phyloP scores from a whole-genome alignment of 2,329 filamentous ascomycete genomes.

The Fonsecaea pedrosoi region DNA sequence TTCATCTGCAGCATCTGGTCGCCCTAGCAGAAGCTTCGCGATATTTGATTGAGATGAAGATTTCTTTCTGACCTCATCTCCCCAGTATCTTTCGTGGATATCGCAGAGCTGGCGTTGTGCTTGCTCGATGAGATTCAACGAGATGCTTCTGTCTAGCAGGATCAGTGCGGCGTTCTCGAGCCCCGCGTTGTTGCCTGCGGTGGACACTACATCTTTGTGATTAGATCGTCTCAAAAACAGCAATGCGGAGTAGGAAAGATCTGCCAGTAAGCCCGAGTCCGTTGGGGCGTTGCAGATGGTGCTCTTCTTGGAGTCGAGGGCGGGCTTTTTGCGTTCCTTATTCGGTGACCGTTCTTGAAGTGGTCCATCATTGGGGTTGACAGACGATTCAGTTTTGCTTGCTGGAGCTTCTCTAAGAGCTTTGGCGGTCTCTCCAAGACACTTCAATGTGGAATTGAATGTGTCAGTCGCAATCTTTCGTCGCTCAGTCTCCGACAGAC shows the following conservation, averaged over 20 bases:
- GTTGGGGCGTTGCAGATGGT: not conserved
- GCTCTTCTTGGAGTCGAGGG: slow-evolving; percentile 32
- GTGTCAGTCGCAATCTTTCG: slow-evolving; percentile 54
- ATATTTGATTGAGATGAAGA: slow-evolving; percentile 13
- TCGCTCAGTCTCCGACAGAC: slow-evolving; percentile 42
- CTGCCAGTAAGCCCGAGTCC: slow-evolving; percentile 42
- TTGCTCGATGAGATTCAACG: slow-evolving; percentile 27
- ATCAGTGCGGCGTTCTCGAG: slow-evolving; percentile 37
- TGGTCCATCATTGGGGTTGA: slow-evolving; percentile 20
- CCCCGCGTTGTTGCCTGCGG: slow-evolving; percentile 6
- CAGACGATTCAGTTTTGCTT: not conserved
- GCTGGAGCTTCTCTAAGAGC: slow-evolving; percentile 18
- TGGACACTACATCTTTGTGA: slow-evolving; percentile 25
- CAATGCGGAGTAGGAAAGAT: slow-evolving; percentile 51
- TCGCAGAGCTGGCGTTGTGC: slow-evolving; percentile 31
- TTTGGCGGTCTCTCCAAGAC: slow-evolving; percentile 48
- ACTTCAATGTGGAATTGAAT: slow-evolving; percentile 54
- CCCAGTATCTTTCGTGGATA: slow-evolving; percentile 34
- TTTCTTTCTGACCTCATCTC: slow-evolving; percentile 12
- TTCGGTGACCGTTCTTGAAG: slow-evolving; percentile 45
- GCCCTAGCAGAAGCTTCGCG: slow-evolving; percentile 22
- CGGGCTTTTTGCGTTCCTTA: slow-evolving; percentile 33
- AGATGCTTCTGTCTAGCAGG: slow-evolving; percentile 38
- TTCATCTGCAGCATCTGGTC: slow-evolving; percentile 28
- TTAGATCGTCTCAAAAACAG: slow-evolving; percentile 45